Base-by-base conservation (phyloP, 768 basidiomycete genomes). In the Royoungia palumana region DNA sequence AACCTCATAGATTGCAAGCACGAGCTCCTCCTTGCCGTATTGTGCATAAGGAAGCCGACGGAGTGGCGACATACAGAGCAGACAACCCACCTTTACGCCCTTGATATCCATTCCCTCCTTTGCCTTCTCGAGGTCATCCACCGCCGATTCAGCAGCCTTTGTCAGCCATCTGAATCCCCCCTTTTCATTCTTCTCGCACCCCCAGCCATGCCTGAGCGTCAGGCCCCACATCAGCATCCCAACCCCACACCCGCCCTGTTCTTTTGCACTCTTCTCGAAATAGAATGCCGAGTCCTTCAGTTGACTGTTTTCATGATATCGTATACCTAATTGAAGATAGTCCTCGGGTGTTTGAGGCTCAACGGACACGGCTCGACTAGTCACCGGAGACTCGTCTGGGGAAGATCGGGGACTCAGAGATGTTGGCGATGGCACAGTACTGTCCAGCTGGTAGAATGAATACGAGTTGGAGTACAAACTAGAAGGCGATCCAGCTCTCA, bases 171-270 rank as follows among this genome's bases (percentile, higher is more conserved):
- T 80, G 69, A 94, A 94, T 9, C 82, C 92, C 34, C 72, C 68
- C 65, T 77, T 80, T 66, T 93, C 89, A 58, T 91, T 82, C 76
- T 87, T 84, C 62, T 76, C 70, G 55, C 83, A 82, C 3, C 92
- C 93, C 92, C 93, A 95, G 2, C 91, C 92, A 63, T 92, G 89
- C 44, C 92, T 74, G 59, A 93, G 70, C 25, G 89, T 74, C 35
- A 95, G 70, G 0, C 92, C 93, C 79, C 87, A 94, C 88, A 95
- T 91, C 50, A 94, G 68, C 90, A 93, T 94, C 16, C 93, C 93
- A 5, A 90, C 82, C 2, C 85, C 86, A 60, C 87, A 92, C 2
- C 90, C 93, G 2, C 91, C 91, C 43, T 75, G 70, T 51, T 80
- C 72, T 45, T 73, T 87, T 11, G 89, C 89, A 39, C 83, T 81